phyloP scores from a whole-genome alignment of 441 rosid genomes.

The Hura crepitans region DNA sequence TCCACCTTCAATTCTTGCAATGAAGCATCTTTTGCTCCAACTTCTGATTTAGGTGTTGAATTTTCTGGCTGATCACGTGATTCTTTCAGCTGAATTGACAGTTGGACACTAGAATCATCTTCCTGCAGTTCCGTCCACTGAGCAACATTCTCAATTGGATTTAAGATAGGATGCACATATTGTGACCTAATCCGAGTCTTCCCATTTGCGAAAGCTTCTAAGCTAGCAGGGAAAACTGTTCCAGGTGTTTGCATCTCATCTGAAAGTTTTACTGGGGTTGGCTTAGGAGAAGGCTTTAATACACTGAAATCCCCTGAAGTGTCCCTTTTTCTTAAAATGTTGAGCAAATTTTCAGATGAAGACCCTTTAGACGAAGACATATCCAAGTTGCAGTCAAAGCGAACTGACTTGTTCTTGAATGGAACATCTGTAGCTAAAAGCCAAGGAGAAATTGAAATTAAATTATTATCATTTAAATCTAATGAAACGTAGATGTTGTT shows the following conservation, averaged over 20 bases:
- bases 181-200: conserved; percentile 64
- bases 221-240: conserved; percentile 63
- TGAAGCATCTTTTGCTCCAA: conserved; percentile 27
- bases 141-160: conserved; percentile 43
- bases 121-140: conserved; percentile 40
- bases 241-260: conserved; percentile 98
- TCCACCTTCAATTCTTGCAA: conserved; percentile 36
- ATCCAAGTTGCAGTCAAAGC: conserved; percentile 60
- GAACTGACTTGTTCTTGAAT: conserved; percentile 59
- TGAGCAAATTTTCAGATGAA: conserved; percentile 38
- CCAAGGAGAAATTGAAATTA: conserved; percentile 29
- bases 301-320: conserved; percentile 31
- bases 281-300: conserved; percentile 49
- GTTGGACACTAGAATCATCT: conserved; percentile 30
- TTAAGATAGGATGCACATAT: conserved; percentile 55
- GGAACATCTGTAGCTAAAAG: conserved; percentile 34
- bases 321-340: conserved; percentile 32
- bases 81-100: conserved; percentile 30
- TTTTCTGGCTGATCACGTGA: conserved; percentile 35
- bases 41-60: conserved; percentile 31
- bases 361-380: conserved; percentile 35
- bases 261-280: conserved; percentile 75
- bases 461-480: conserved; percentile 15
- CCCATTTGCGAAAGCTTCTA: conserved; percentile 40
- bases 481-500: conserved; percentile 29